Evolutionary conservation across 2,329 filamentous ascomycete species (phyloP), one percentile per base, ranked within the genome.

Genomic region (Ophiocordyceps camponoti-saundersi): DNA sequence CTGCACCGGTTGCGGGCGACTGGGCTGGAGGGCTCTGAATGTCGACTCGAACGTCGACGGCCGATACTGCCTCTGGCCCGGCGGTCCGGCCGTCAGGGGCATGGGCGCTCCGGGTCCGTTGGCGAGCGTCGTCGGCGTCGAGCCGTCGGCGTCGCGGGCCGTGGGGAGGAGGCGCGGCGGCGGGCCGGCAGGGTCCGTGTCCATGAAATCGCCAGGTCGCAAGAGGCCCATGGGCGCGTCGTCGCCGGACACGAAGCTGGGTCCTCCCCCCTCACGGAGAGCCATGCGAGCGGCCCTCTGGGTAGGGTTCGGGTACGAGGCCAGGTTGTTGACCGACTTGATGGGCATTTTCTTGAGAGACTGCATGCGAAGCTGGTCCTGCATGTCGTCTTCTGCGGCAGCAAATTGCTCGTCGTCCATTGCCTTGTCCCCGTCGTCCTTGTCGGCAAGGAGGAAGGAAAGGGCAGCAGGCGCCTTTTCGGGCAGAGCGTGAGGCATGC

Each of bases 221-320:
- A 43, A 46, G 42, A 46, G 50, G 49, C 44, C 43, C 43, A 15
- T 41, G 11, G 23, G 22, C 23, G 12, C 18, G 16, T 10, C 36
- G 2, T 39, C 36, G 16, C 18, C 36, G n/a, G n/a, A 16, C 23
- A 13, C 8, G 6, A 36, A 23, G n/a, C 16, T 44, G 23, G 18
- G 11, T 18, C 15, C 18, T 8, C 4, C 13, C 22, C 21, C 44
- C 42, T 18, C 21, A 46, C 60, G 57, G 48, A 75, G 65, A 18
- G 65, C 60, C 52, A 63, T 68, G 58, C 69, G 70, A 48, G 73
- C 73, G 41, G 59, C 61, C 57, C 69, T 69, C 56, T 75, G 73
- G 55, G 64, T 69, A 8, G 72, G 72, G 51, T 77, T 77, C 5
- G 68, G 63, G 52, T 75, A 77, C 1, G 73, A 76, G 16, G 73